These are phyloP conservation scores for Hymenoscyphus occultus DNA, from an alignment of 2,329 filamentous ascomycete species.

Conservation along the genomic window DNA sequence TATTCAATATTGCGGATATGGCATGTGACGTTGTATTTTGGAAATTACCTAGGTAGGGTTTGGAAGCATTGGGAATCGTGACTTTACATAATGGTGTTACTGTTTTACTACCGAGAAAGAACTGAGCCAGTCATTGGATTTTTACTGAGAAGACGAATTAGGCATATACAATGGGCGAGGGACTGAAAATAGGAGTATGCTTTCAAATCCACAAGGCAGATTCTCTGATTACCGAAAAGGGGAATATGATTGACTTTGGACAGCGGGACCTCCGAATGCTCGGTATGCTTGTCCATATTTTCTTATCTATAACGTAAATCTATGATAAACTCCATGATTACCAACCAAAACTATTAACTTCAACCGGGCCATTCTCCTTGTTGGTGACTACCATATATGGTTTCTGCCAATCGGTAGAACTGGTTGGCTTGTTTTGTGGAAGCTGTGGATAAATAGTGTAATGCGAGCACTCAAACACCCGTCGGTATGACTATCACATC, in stretches of 20 bases:
- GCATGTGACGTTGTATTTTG: background rate
- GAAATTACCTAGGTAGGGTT: background rate
- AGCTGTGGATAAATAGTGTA: background rate
- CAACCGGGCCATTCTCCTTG: background rate
- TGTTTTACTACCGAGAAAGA: background rate
- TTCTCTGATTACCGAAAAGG: background rate
- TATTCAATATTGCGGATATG: conserved; percentile 1
- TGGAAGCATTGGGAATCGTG: background rate
- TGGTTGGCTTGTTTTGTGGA: background rate
- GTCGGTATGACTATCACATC: background rate
- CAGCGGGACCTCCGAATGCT: background rate
- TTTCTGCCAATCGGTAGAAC: background rate
- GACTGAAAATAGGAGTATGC: background rate
- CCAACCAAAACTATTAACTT: background rate
- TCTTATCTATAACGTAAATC: conserved; percentile 2
- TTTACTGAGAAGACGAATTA: background rate
- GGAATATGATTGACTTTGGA: background rate
- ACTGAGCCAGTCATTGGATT: background rate
- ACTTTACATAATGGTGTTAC: conserved; percentile 4
- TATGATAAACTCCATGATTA: background rate
- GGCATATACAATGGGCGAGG: background rate
- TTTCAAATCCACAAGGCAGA: background rate
- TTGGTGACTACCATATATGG: background rate
- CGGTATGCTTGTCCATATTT: background rate
- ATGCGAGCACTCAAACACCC: background rate